Conservation (phyloP, 2,329 filamentous ascomycete species). For the Clarireedia paspali region DNA sequence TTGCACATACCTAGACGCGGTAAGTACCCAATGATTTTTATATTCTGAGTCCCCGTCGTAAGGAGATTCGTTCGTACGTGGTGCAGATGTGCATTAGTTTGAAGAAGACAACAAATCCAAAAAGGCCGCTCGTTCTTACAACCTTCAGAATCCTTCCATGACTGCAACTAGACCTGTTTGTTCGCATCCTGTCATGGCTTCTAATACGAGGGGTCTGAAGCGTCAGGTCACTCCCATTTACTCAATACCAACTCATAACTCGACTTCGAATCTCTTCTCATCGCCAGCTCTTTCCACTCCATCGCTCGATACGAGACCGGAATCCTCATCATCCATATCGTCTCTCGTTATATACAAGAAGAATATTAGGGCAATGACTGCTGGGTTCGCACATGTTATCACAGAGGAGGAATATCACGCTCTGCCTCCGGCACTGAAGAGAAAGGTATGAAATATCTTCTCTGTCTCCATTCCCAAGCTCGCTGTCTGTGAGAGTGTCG, state of each 20-base stretch:
- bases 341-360: conserved; percentile 22
- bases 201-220: conserved; percentile 1
- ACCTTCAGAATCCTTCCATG: conserved; percentile 3
- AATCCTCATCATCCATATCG: conserved; percentile 14
- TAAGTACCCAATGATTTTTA: conserved; percentile 8
- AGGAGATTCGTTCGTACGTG: conserved; percentile 3
- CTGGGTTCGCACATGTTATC: conserved; percentile 18
- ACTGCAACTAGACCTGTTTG: not conserved
- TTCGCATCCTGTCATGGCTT: conserved; percentile 1
- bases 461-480: not conserved
- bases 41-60: conserved; percentile 2
- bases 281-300: conserved; percentile 22
- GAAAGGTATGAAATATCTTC: conserved; percentile 38
- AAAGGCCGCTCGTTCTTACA: not conserved
- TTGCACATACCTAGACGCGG: conserved; percentile 6
- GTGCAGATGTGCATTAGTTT: conserved; percentile 10
- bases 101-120: conserved; percentile 8
- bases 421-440: conserved; percentile 41
- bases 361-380: conserved; percentile 26
- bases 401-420: conserved; percentile 43
- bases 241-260: conserved; percentile 16
- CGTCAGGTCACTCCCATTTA: conserved; percentile 11
- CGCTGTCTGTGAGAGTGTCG: not conserved
- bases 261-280: conserved; percentile 13
- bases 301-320: conserved; percentile 21